Evolutionary conservation across 2,329 filamentous ascomycete species (phyloP).

Genomic region (Pestalotiopsis sp.): DNA sequence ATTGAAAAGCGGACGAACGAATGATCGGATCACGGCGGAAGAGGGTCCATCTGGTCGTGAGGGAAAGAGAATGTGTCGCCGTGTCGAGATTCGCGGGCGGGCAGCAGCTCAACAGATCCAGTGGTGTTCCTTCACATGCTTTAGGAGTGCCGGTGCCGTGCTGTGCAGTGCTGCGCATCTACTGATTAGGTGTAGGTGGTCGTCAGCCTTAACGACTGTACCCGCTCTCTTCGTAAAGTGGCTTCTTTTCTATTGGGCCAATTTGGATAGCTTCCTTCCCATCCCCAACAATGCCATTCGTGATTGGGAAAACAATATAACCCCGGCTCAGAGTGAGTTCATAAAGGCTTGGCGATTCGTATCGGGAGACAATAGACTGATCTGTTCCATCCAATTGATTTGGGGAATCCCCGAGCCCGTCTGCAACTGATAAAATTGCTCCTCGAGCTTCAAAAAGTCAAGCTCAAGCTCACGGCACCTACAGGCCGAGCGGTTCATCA

Average conservation of each 20-base stretch:
- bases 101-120: not conserved
- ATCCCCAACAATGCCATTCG: not conserved
- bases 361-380: not conserved
- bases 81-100: not conserved
- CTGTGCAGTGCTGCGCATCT: not conserved
- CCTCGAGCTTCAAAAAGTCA: not conserved
- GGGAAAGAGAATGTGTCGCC: not conserved
- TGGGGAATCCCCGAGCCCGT: not conserved
- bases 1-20: not conserved
- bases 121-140: constrained; percentile 2
- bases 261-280: not conserved
- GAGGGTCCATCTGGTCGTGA: not conserved
- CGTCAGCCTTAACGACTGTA: constrained; percentile 6
- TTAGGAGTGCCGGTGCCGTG: not conserved
- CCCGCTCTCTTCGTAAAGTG: constrained; percentile 1
- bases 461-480: not conserved
- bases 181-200: not conserved
- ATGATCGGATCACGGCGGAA: not conserved
- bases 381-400: not conserved
- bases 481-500: not conserved
- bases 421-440: not conserved
- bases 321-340: not conserved
- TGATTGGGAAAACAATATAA: not conserved
- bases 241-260: constrained; percentile 4
- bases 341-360: not conserved